Base-by-base conservation (phyloP, 371 early-diverging fungal genomes). In the Rhizomucor pusillus region DNA sequence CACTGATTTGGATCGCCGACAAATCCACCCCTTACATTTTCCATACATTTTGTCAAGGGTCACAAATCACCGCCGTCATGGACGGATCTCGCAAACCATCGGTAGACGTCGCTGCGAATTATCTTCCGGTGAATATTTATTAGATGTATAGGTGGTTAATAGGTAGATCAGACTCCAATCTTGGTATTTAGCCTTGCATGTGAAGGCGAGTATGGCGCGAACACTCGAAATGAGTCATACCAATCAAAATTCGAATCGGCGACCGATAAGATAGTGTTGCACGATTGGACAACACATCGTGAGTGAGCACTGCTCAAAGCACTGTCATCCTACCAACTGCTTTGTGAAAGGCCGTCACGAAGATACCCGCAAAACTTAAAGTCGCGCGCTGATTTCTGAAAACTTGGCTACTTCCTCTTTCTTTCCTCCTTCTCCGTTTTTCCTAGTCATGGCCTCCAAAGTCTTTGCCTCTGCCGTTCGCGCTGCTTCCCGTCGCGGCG, bases 221-320 rank as follows among this genome's bases (percentile, higher is more conserved):
- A 41, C 41, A 41, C 19, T 36, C 64, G 65, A 57, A 67, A 73
- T 73, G 73, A 73, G 61, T 73, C 73, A 73, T 69, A 73, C 73
- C 73, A 73, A 73, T 73, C 69, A 73, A 47, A 63, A 43, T 40
- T 18, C 44, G 43, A 24, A 16, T 25, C 40, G 25, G 12, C 37
- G 9, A 46, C 12, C 35, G 49, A 54, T 54, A 54, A 60, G 60
- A 60, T 60, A 57, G 18, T 35, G 16, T 14, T 37, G 49, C 54
- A 45, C 45, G 24, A 55, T 52, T 70, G 66, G 66, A 61, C 60
- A 51, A 33, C 54, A 36, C 49, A 54, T 40, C 18, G 53, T 64
- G 63, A 57, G 47, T 57, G 50, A 45, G 34, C 43, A 25, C 43
- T 25, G 43, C 49, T 41, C 47, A 46, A 41, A 25, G 43, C 29